These are phyloP conservation scores for Amylostereum chailletii DNA, from an alignment of 1,284 basidiomycete genomes.

Conservation along the genomic window DNA sequence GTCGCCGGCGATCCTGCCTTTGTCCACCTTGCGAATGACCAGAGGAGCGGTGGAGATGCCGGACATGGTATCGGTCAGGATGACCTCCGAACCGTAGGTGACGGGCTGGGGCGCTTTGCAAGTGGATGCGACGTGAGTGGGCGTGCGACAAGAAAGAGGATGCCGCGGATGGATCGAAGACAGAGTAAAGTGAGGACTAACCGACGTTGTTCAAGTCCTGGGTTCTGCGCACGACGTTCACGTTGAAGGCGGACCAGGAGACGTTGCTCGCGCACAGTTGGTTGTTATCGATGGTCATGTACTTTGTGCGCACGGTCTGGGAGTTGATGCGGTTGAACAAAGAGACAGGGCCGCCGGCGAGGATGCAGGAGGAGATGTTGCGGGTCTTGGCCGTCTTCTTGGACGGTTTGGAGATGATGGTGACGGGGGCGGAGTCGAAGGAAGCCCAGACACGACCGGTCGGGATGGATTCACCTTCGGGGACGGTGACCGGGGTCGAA, in stretches of 20 bases:
- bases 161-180: slow-evolving; percentile 26
- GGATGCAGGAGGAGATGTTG: slow-evolving; percentile 87
- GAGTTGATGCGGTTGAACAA: slow-evolving; percentile 96
- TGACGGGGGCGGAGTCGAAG: slow-evolving; percentile 86
- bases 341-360: slow-evolving; percentile 84
- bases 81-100: slow-evolving; percentile 86
- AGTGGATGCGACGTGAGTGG: slow-evolving; percentile 20
- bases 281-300: slow-evolving; percentile 84
- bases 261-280: slow-evolving; percentile 81
- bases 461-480: slow-evolving; percentile 42
- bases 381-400: slow-evolving; percentile 96
- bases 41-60: slow-evolving; percentile 83
- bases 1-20: slow-evolving; percentile 73
- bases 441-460: slow-evolving; percentile 77
- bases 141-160: slow-evolving; percentile 9
- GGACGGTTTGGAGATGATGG: slow-evolving; percentile 94
- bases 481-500: slow-evolving; percentile 22
- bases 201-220: slow-evolving; percentile 49
- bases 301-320: slow-evolving; percentile 94
- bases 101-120: slow-evolving; percentile 57
- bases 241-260: slow-evolving; percentile 90
- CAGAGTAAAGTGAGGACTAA: slow-evolving; percentile 40
- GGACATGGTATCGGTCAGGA: slow-evolving; percentile 76
- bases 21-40: slow-evolving; percentile 88
- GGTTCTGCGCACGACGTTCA: slow-evolving; percentile 70